Base-by-base conservation (phyloP, 768 basidiomycete genomes). In the Hypholoma fasciculare region DNA sequence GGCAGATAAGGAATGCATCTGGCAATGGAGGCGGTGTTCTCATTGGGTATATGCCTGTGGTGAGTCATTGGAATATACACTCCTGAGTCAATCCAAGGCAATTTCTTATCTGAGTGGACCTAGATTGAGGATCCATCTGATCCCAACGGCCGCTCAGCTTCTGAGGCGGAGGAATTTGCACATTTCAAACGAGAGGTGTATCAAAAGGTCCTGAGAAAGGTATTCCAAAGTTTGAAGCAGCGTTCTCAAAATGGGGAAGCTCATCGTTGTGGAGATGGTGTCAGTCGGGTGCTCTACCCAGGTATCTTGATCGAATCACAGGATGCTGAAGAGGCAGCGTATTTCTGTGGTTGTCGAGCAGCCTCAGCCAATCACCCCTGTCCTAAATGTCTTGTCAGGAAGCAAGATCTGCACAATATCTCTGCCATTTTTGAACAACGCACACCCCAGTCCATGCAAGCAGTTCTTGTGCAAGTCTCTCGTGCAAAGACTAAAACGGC, bases 11-110 rank as follows among this genome's bases (percentile, higher is more conserved):
- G 14, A 74, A 74, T 58, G 71, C 61, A 0, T 71, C 72, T 19
- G 72, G 72, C 11, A 73, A 73, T 58, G 71, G 72, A 13, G 71
- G 72, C 7, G 70, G 71, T 16, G 53, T 71, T 13, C 59, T 74
- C 0, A 4, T 72, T 14, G 67, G 68, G 8, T 72, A 69, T 50
- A 70, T 72, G 66, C 65, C 65, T 3, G 57, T 62, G 17, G 72
- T 72, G 59, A 43, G 60, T 61, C n/a, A n/a, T n/a, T n/a, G n/a
- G n/a, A n/a, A n/a, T n/a, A n/a, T n/a, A n/a, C n/a, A n/a, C n/a
- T n/a, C n/a, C n/a, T n/a, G n/a, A n/a, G n/a, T n/a, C n/a, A n/a
- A n/a, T n/a, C n/a, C n/a, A n/a, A n/a, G n/a, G n/a, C n/a, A n/a
- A n/a, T n/a, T n/a, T n/a, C n/a, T n/a, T n/a, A 39, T 7, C 12